phyloP scores from a whole-genome alignment of 805 yeast species.

The Kodamaea kaohsiungensis region DNA sequence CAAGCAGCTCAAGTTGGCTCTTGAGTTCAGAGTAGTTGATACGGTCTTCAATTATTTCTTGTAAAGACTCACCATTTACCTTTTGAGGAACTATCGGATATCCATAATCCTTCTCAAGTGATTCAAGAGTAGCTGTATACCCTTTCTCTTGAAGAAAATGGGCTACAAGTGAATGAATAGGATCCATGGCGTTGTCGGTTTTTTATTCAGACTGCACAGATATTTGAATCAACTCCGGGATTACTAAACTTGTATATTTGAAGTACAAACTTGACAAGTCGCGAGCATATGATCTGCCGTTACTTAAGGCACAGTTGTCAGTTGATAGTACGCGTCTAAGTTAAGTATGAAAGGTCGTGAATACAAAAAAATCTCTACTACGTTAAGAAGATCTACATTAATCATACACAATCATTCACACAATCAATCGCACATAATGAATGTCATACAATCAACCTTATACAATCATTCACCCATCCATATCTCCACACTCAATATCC shows the following conservation, averaged over 20 bases:
- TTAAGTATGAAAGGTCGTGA: too few species aligned
- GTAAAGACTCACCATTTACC: constrained; percentile 36
- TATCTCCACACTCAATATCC: too few species aligned
- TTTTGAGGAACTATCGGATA: constrained; percentile 23
- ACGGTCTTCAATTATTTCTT: constrained; percentile 41
- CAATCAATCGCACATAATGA: too few species aligned
- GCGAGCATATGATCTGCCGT: too few species aligned
- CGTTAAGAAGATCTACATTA: too few species aligned
- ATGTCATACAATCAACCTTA: too few species aligned
- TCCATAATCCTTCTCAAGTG: constrained; percentile 50
- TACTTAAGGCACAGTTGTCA: too few species aligned
- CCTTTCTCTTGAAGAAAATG: constrained; percentile 57
- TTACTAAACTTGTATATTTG: neutral
- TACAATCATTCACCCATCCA: too few species aligned
- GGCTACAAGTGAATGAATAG: constrained; percentile 47
- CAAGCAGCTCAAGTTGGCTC: constrained; percentile 5
- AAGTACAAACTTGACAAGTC: too few species aligned
- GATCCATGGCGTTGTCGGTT: constrained; percentile 2
- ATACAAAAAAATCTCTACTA: too few species aligned
- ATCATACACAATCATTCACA: too few species aligned
- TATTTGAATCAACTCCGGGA: neutral
- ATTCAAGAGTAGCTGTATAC: constrained; percentile 44
- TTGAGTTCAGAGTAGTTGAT: constrained; percentile 24
- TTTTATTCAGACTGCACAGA: neutral
- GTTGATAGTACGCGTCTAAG: too few species aligned